Base-by-base conservation (phyloP, 1,284 basidiomycete species). In the Ceratobasidium sp. region DNA sequence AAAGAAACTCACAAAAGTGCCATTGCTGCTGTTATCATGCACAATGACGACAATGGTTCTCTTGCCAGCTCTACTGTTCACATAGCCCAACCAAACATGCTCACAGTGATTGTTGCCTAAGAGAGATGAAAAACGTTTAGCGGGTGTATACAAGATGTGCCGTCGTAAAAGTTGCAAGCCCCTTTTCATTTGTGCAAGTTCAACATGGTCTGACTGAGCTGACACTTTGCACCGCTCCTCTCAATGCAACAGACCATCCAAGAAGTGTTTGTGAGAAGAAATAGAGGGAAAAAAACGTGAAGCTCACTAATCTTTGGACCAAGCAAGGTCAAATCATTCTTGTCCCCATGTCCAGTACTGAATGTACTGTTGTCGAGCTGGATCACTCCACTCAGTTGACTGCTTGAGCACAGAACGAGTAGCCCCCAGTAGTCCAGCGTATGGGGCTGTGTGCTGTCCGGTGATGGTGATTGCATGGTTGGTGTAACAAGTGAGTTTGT, bases 21-120 rank as follows among this genome's bases (percentile, higher is more conserved):
- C 94, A 81, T 97, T 97, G 76, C 91, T 94, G 20, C 92, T 95
- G 64, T 84, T 83, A 83, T 97, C 95, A 11, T 86, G 85, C 23
- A 96, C 88, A n/a, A n/a, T n/a, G 60, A 87, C 87, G 8, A 95
- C 89, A 0, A 90, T 45, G 42, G 61, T 60, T 23, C 63, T 58
- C 23, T 73, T 73, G 45, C 69, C 39, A 8, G 69, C 42, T 17
- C 63, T 73, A 45, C 63, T 58, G 42, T 58, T 42, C 4, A 58
- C 26, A 28, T 58, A 58, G 20, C 69, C 69, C 2, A 58, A 63
- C 69, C 69, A 73, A 2, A 35, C 39, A 4, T 61, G 47, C 13
- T 13, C 35, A 39, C 69, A 73, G 58, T 73, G 69, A 15, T 73
- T 56, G 69, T 58, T 73, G 45, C 69, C 69, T 73, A n/a, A n/a